Conservation (phyloP, 306 rosid genomes). For the Castanea crenata region DNA sequence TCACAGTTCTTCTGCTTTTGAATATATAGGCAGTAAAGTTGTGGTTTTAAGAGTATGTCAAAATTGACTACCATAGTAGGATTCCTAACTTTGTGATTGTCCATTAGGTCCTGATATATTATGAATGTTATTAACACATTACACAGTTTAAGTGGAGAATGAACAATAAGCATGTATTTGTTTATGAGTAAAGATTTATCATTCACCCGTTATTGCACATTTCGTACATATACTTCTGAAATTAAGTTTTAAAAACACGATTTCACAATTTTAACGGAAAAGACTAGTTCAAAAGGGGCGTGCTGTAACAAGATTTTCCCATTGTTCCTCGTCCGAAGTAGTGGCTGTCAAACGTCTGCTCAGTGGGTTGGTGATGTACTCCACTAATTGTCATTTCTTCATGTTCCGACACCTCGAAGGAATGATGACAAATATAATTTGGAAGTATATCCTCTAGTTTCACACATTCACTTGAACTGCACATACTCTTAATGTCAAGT, state of each 20-base stretch:
- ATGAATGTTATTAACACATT: too few relatives aligned
- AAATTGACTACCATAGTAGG: not conserved
- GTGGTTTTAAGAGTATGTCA: slow-evolving; percentile 7
- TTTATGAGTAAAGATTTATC: not conserved
- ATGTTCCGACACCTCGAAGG: slow-evolving; percentile 34
- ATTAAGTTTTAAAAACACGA: too few relatives aligned
- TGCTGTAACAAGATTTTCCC: too few relatives aligned
- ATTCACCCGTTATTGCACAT: too few relatives aligned
- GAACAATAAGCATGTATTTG: slow-evolving; percentile 1
- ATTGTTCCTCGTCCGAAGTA: slow-evolving; percentile 28
- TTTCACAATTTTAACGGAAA: too few relatives aligned
- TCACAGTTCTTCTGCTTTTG: slow-evolving; percentile 24
- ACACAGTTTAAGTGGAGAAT: too few relatives aligned
- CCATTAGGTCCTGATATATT: too few relatives aligned
- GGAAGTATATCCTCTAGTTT: slow-evolving; percentile 16
- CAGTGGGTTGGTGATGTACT: slow-evolving; percentile 41
- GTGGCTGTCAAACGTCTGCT: slow-evolving; percentile 22
- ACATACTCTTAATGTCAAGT: slow-evolving; percentile 8
- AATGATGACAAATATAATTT: slow-evolving; percentile 11
- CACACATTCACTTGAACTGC: not conserved
- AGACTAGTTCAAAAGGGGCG: too few relatives aligned
- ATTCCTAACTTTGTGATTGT: slow-evolving; percentile 14
- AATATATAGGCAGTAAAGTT: slow-evolving; percentile 5
- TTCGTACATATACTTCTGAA: too few relatives aligned
- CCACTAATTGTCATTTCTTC: slow-evolving; percentile 43